These are phyloP conservation scores for Ceratocystis alfenasii DNA, from an alignment of 2,329 filamentous ascomycete species.

Conservation along the genomic window DNA sequence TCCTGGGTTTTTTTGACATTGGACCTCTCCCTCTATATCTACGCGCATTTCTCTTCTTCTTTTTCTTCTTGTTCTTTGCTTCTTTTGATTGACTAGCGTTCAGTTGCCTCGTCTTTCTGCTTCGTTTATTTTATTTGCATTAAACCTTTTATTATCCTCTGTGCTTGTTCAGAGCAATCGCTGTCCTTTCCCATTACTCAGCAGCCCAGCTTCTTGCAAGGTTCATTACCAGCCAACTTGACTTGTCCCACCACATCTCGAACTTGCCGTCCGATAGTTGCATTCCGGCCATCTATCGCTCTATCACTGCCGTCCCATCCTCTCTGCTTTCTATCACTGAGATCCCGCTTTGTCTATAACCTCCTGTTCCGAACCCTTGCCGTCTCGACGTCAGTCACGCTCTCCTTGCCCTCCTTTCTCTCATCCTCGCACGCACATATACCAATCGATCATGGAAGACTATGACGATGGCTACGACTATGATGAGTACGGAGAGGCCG, in stretches of 20 bases:
- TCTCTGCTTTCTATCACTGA: neutral
- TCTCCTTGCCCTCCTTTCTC: neutral
- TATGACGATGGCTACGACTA: constrained; percentile 52
- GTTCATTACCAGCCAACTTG: neutral
- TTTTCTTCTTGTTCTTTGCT: neutral
- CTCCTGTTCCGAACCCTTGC: neutral
- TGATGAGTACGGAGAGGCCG: constrained; percentile 57
- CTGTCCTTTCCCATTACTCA: constrained; percentile 14
- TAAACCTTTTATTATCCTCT: neutral
- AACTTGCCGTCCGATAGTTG: neutral
- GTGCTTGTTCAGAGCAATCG: neutral
- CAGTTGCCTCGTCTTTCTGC: neutral
- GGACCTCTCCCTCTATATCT: neutral
- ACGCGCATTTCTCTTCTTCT: neutral
- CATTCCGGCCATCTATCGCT: neutral
- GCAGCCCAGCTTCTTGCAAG: constrained; percentile 1
- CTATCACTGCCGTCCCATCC: neutral
- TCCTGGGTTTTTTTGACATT: no score
- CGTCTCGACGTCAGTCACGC: neutral
- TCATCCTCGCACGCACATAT: constrained; percentile 23
- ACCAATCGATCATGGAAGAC: constrained; percentile 37
- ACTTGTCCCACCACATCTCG: neutral
- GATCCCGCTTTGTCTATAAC: no score
- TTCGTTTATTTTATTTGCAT: neutral
- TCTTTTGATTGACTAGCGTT: neutral